Evolutionary conservation across 176 grass and related monocot species (phyloP).

Genomic region (Oropetium thomaeum): DNA sequence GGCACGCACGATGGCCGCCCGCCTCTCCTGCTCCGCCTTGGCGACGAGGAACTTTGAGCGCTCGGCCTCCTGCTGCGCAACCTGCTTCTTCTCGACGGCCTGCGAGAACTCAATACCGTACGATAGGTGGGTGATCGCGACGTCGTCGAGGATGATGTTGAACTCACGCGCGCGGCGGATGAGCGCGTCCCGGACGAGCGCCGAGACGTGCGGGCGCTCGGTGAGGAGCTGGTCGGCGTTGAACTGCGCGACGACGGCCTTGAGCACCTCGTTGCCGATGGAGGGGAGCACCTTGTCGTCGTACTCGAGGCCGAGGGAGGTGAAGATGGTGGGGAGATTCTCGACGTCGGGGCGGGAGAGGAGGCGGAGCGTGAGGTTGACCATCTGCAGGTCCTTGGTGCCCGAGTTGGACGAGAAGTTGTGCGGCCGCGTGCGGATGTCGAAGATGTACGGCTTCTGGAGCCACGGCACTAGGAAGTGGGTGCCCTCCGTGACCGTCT

Average conservation of each 20-base stretch:
- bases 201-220: conserved; percentile 84
- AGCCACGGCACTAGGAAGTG: conserved; percentile 98
- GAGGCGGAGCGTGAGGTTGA: conserved; percentile 89
- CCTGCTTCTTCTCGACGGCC: conserved; percentile 99
- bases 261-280: conserved; percentile 98
- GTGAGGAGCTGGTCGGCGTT: conserved; percentile 99
- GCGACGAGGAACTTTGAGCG: conserved; percentile 99
- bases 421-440: conserved; percentile 95
- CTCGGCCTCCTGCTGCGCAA: conserved; percentile 99
- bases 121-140: conserved; percentile 97
- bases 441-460: conserved; percentile 96
- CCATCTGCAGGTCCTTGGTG: conserved; percentile 99
- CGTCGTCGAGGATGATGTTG: conserved; percentile 96
- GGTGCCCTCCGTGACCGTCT: conserved; percentile 83
- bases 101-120: conserved; percentile 91
- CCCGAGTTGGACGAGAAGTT: conserved; percentile 97
- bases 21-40: conserved; percentile 91
- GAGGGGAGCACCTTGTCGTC: conserved; percentile 99
- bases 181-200: conserved; percentile 85
- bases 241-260: conserved; percentile 98
- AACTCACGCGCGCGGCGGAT: conserved; percentile 89
- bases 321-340: conserved; percentile 96
- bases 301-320: conserved; percentile 96
- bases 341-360: conserved; percentile 86
- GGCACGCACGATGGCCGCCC: conserved; percentile 78